Evolutionary conservation across 768 basidiomycete species (phyloP), one percentile per base, ranked within the genome.

Genomic region (Candolleomyces eurysporus): DNA sequence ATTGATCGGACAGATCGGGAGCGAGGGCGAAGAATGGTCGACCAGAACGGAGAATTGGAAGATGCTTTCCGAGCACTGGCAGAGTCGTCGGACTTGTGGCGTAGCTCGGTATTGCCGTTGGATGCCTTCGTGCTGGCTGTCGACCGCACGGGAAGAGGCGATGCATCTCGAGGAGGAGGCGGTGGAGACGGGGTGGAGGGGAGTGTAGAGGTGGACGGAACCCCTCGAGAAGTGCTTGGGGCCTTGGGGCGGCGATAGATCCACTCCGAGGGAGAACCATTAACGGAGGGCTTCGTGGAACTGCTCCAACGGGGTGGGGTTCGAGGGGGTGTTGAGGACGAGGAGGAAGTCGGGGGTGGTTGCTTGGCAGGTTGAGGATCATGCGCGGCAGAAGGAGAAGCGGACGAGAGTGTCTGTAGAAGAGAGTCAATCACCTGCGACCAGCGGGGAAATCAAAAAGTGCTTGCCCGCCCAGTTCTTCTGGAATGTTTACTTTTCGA

Each of bases 181-280:
- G 63, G 69, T 31, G 69, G 66, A 30, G 14, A 63, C 64, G 39
- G 70, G 64, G 60, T 67, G 63, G 31, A 71, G 65, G 63, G 69
- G 64, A 52, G 64, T 67, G 64, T 63, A 65, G 58, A 59, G 66
- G 58, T 63, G 62, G 60, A 65, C 22, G 66, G 66, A 48, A 67
- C 61, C 31, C 66, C 57, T 46, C 64, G 66, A 58, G 72, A 53
- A n/a, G 64, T 17, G 48, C 66, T 58, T 48, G 76, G 64, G 10
- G 75, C 70, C 66, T 74, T 78, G 50, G 79, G 77, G 36, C 72
- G 75, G 48, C 82, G 78, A 64, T 82, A 80, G 50, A 83, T 74
- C 82, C 82, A 83, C 65, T 81, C 78, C 21, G 76, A 75, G 39
- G 72, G 67, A 51, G 71, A 65, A 49, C 61, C 63, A 46, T 48